Conservation (phyloP, 2,329 filamentous ascomycete species). For the Pseudonectria foliicola region DNA sequence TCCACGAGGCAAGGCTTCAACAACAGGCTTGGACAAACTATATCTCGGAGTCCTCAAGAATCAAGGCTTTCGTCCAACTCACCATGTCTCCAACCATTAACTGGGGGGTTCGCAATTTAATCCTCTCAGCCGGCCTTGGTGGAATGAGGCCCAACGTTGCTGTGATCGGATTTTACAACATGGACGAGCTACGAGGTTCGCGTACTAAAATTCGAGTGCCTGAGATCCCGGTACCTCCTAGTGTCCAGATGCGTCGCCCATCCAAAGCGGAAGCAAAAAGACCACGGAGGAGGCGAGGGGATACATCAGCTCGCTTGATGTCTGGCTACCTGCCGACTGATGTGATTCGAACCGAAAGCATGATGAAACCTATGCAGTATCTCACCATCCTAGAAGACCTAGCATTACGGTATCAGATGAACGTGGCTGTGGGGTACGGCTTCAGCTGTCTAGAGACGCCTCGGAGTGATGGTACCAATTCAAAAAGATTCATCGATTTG, state of each 20-base stretch:
- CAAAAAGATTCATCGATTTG: conserved; percentile 75
- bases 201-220: conserved; percentile 51
- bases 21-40: conserved; percentile 80
- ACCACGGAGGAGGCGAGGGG: conserved; percentile 37
- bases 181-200: conserved; percentile 64
- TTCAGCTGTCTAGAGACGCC: conserved; percentile 73
- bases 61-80: conserved; percentile 86
- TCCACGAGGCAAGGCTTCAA: conserved; percentile 74
- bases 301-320: conserved; percentile 49
- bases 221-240: conserved; percentile 33
- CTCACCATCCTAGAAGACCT: conserved; percentile 79
- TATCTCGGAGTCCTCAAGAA: conserved; percentile 71
- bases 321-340: conserved; percentile 61
- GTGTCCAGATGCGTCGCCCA: conserved; percentile 24
- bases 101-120: conserved; percentile 79
- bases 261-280: conserved; percentile 25
- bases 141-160: conserved; percentile 89
- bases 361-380: conserved; percentile 66
- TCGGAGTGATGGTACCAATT: conserved; percentile 45
- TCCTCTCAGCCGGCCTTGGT: conserved; percentile 72
- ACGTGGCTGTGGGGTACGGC: conserved; percentile 77
- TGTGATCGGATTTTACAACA: conserved; percentile 71
- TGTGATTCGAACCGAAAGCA: conserved; percentile 57
- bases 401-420: conserved; percentile 68
- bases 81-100: conserved; percentile 75